These are phyloP conservation scores for Telopea speciosissima DNA, from an alignment of 177 flowering plant species.

Conservation along the genomic window DNA sequence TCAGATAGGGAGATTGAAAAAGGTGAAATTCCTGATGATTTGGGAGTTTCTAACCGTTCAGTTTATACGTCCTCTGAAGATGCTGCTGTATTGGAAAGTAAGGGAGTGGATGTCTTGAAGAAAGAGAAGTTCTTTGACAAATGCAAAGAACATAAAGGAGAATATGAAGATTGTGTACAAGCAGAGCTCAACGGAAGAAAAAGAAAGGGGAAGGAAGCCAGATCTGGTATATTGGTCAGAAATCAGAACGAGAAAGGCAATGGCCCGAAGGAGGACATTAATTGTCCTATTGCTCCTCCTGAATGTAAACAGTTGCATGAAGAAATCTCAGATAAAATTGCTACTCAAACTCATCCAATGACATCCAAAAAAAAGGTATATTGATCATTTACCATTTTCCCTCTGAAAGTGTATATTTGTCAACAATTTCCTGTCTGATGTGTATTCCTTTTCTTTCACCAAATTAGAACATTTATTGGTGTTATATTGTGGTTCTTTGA, in stretches of 20 bases:
- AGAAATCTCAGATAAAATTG: conserved; percentile 17
- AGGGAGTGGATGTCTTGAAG: conserved; percentile 7
- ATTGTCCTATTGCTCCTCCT: not conserved
- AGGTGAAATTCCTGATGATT: conserved; percentile 41
- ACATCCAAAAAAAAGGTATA: conserved; percentile 25
- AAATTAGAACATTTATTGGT: not conserved
- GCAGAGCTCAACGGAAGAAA: conserved; percentile 3
- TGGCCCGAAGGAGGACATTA: conserved; percentile 2
- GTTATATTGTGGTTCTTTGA: not conserved
- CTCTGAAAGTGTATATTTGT: not conserved
- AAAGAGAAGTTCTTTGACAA: conserved; percentile 1
- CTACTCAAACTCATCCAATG: conserved; percentile 16
- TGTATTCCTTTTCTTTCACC: not conserved
- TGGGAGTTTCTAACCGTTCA: conserved; percentile 12
- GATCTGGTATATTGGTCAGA: not conserved
- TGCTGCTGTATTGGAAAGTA: conserved; percentile 9
- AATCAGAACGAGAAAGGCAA: conserved; percentile 1
- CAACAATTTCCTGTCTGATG: not conserved
- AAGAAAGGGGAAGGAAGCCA: not conserved
- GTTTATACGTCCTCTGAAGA: conserved; percentile 16
- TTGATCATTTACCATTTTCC: not conserved
- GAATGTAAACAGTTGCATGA: conserved; percentile 6
- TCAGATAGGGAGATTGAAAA: conserved; percentile 42
- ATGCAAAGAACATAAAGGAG: conserved; percentile 11
- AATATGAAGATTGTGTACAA: not conserved